phyloP scores from a whole-genome alignment of 2,329 filamentous ascomycete species.

The Trichoderma pleuroti region DNA sequence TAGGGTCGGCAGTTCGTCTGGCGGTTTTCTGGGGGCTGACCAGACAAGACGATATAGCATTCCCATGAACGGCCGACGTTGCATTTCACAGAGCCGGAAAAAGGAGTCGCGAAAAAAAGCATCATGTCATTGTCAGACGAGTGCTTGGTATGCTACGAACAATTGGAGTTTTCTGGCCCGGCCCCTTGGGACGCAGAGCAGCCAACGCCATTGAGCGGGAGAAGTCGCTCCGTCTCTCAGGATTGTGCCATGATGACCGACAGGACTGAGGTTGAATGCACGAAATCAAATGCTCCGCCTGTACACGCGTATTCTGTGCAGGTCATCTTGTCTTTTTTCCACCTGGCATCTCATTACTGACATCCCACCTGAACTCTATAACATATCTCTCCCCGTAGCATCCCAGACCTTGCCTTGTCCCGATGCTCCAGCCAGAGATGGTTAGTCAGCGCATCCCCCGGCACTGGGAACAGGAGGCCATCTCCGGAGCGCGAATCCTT shows the following conservation, averaged over 20 bases:
- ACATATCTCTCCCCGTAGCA: neutral
- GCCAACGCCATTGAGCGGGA: neutral
- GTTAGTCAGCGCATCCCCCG: neutral
- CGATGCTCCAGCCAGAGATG: neutral
- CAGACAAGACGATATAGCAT: neutral
- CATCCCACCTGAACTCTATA: neutral
- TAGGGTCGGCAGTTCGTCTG: neutral
- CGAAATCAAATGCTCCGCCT: neutral
- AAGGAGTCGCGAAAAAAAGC: neutral
- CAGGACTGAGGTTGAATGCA: neutral
- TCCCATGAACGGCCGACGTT: neutral
- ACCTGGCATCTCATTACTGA: neutral
- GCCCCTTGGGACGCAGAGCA: neutral
- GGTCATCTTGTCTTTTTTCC: neutral
- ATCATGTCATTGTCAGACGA: neutral
- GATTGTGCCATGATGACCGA: neutral
- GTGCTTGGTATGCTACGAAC: neutral
- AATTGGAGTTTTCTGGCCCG: neutral
- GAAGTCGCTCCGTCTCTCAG: neutral
- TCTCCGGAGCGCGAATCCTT: neutral
- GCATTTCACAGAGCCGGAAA: neutral
- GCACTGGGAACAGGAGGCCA: neutral
- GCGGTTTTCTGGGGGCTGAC: neutral
- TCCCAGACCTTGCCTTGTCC: neutral
- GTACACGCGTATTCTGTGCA: neutral